Evolutionary conservation across 805 yeast genomes (phyloP).

Genomic region (Allodekkera sacchari): DNA sequence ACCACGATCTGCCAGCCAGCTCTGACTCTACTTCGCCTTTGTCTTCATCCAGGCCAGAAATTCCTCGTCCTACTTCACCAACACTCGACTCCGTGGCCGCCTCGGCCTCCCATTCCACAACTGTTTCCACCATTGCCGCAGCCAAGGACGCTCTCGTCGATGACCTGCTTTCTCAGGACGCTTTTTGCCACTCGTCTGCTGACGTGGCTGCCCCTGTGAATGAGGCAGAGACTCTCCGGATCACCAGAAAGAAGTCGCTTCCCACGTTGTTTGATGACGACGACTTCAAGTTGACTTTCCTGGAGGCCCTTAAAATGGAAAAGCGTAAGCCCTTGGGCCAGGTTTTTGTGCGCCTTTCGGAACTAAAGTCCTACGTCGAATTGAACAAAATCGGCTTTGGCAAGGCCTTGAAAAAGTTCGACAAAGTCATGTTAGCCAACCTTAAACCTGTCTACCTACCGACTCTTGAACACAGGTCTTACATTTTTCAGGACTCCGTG

Average conservation of each 20-base stretch:
- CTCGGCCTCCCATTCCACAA: neutral
- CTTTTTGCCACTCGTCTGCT: conserved; percentile 10
- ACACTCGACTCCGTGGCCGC: conserved; percentile 1
- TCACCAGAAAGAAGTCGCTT: conserved; percentile 18
- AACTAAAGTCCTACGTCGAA: conserved; percentile 74
- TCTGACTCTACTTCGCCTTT: neutral
- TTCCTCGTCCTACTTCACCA: neutral
- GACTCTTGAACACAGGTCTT: conserved; percentile 35
- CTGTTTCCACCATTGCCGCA: conserved; percentile 1
- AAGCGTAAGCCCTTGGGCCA: conserved; percentile 59
- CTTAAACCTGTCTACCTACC: conserved; percentile 52
- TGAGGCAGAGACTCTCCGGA: conserved; percentile 11
- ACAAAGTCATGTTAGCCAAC: conserved; percentile 63
- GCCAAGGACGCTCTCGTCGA: conserved; percentile 1
- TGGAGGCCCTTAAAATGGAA: conserved; percentile 50
- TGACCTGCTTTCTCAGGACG: conserved; percentile 12
- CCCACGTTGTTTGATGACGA: conserved; percentile 28
- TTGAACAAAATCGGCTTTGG: conserved; percentile 83
- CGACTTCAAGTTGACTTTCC: conserved; percentile 27
- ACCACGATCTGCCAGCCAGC: neutral
- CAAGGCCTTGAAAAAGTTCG: conserved; percentile 87
- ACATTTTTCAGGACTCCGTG: conserved; percentile 47
- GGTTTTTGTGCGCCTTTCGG: conserved; percentile 68
- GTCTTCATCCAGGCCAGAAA: neutral
- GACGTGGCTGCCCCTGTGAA: conserved; percentile 2